Evolutionary conservation across 2,329 filamentous ascomycete species (phyloP).

Genomic region (Kalaharituber pfeilii): DNA sequence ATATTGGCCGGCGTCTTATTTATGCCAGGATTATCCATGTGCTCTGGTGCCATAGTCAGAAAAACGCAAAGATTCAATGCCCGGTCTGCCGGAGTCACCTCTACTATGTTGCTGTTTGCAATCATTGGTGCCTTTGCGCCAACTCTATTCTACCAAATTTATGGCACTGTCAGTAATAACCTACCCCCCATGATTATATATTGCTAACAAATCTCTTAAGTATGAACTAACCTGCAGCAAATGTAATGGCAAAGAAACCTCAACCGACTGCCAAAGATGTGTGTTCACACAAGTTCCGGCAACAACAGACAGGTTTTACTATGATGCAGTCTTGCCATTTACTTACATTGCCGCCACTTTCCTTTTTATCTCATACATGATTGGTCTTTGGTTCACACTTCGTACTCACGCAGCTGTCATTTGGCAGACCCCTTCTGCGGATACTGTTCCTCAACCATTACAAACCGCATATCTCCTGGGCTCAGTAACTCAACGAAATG

Average conservation of each 20-base stretch:
- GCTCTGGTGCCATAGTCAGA: conserved; percentile 89
- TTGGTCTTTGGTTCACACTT: conserved; percentile 88
- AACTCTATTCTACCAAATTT: conserved; percentile 95
- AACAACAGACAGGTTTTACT: conserved; percentile 72
- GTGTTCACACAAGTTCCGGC: conserved; percentile 89
- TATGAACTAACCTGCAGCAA: conserved; percentile 80
- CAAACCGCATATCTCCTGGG: neutral
- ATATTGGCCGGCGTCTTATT: conserved; percentile 95
- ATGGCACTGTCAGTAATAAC: conserved; percentile 52
- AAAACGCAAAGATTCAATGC: conserved; percentile 98
- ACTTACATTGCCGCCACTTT: conserved; percentile 73
- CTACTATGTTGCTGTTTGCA: conserved; percentile 92
- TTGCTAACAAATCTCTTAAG: conserved; percentile 26
- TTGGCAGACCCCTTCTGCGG: conserved; percentile 41
- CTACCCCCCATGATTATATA: neutral
- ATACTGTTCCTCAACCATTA: neutral
- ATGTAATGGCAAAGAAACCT: conserved; percentile 35
- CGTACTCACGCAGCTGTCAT: conserved; percentile 93
- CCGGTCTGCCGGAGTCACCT: conserved; percentile 71
- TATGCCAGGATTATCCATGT: conserved; percentile 91
- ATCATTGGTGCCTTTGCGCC: conserved; percentile 90
- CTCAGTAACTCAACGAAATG: neutral
- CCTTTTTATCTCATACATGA: conserved; percentile 81
- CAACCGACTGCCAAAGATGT: conserved; percentile 65
- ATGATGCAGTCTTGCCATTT: conserved; percentile 79